Evolutionary conservation across 1,284 basidiomycete species (phyloP), one percentile per base, ranked within the genome.

Genomic region (Flammula alnicola): DNA sequence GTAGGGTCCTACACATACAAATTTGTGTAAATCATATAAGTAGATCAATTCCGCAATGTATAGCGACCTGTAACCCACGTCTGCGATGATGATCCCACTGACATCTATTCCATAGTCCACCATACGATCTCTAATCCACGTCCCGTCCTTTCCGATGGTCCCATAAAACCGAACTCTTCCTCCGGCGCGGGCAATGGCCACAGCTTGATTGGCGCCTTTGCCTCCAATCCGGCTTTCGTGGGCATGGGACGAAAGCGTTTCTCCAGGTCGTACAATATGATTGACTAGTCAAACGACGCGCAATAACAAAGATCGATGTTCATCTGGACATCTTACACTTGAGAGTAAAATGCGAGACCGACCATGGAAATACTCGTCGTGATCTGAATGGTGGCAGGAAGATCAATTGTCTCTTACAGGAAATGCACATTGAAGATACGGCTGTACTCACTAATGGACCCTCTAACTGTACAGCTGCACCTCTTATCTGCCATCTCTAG

Each of bases 191-290:
- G 75, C 74, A 14, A 82, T 70, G 4, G 81, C 79, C 2, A 77
- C 75, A 5, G 81, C 77, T 60, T 84, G 81, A 61, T 84, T 84
- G 4, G 78, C 80, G 25, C 81, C 81, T 62, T 83, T 83, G 2
- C 81, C 81, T 1, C 81, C 81, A 3, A 75, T 68, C 1, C 77
- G 70, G 44, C 75, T 72, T 40, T 76, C 73, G 44, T 78, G 73
- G 5, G 56, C 58, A 27, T 67, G 63, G 6, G 81, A 81, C 2
- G 79, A 80, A 16, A 81, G 77, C 1, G 81, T 84, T 63, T 83
- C 74, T 27, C 80, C 80, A 3, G 80, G 79, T 23, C 71, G 72
- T 14, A 73, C 77, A 22, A 83, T 77, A 43, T 72, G 63, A 29
- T 72, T 66, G 10, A 84, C 81, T 83, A 52, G 5, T 25, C 12